phyloP scores from a whole-genome alignment of 1,284 basidiomycete genomes.

The Naganishia sp. region DNA sequence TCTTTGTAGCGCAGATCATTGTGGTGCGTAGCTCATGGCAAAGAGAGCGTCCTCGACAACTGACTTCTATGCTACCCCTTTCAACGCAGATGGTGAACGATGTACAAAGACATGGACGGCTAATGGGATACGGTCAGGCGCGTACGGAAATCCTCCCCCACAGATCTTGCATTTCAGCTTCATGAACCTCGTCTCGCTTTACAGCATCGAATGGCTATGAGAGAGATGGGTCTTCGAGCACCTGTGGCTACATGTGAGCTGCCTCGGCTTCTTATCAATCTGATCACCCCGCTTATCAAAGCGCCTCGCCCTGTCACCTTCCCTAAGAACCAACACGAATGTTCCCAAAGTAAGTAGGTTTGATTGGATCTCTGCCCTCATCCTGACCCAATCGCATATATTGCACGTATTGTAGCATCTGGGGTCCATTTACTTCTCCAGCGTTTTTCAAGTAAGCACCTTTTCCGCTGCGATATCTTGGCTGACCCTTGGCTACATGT shows the following conservation, averaged over 20 bases:
- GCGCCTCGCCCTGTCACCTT: no score
- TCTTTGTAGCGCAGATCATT: conserved; percentile 25
- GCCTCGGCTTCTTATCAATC: no score
- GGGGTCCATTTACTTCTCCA: conserved; percentile 27
- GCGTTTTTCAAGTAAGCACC: conserved; percentile 15
- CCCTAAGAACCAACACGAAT: conserved; percentile 14
- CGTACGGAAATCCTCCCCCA: not conserved
- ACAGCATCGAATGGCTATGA: conserved; percentile 22
- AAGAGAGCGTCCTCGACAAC: not conserved
- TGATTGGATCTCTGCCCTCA: no score
- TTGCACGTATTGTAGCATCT: conserved; percentile 18
- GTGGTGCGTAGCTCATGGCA: not conserved
- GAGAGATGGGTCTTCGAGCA: conserved; percentile 14
- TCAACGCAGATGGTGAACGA: conserved; percentile 10
- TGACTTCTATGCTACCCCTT: not conserved
- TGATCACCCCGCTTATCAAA: no score
- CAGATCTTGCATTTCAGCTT: no score
- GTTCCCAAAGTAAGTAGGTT: conserved; percentile 16
- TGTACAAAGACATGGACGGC: not conserved
- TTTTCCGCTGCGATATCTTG: no score
- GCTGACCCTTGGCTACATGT: not conserved
- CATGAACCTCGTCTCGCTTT: no score
- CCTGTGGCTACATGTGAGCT: conserved; percentile 26
- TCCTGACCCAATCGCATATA: no score
- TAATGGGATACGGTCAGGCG: conserved; percentile 17